Evolutionary conservation across 148 eudicot genomes (phyloP), one percentile per base, ranked within the genome.

Genomic region (Chenopodium suecicum): DNA sequence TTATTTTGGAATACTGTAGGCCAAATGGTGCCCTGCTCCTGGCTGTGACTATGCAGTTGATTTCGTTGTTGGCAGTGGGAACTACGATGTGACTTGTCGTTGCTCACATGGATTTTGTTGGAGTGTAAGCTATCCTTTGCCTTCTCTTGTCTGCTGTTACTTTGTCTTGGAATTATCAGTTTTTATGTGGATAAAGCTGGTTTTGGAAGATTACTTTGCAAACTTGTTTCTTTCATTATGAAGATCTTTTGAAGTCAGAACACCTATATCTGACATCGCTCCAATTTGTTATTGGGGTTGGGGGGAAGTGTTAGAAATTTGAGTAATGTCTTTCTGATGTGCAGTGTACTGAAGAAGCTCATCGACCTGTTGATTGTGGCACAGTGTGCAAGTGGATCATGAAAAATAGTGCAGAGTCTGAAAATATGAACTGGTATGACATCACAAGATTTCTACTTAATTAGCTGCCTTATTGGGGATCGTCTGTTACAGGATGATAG

Each of bases 21-120:
- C 93, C 66, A 94, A 94, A 84, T 92, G 97, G 98, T 94, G 98
- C 71, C 98, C 98, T 70, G 94, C 93, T 86, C 94, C 98, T n/a
- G 98, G 97, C 50, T 94, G 98, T 72, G 94, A 92, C 65, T 89
- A 89, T 87, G 94, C 96, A 50, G 94, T 92, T 52, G 97, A 94
- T 47, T 94, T 89, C 78, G 86, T 84, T 79, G 89, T 85, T 80
- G 93, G 97, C 64, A 84, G 94, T 89, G 92, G 88, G 79, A 89
- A 74, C 89, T 92, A 89, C 80, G 98, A 94, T 85, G 92, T 94
- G 52, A 88, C 85, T 27, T 94, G 98, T 80, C 87, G 83, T 67
- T 94, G 98, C 86, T 85, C 92, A 72, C 86, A 91, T 79, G 81
- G 93, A 79, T 94, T 94, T 83, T 94, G 98, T 83, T 94, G 98